These are phyloP conservation scores for Termitomyces sp. DNA, from an alignment of 768 basidiomycete species.

Conservation along the genomic window DNA sequence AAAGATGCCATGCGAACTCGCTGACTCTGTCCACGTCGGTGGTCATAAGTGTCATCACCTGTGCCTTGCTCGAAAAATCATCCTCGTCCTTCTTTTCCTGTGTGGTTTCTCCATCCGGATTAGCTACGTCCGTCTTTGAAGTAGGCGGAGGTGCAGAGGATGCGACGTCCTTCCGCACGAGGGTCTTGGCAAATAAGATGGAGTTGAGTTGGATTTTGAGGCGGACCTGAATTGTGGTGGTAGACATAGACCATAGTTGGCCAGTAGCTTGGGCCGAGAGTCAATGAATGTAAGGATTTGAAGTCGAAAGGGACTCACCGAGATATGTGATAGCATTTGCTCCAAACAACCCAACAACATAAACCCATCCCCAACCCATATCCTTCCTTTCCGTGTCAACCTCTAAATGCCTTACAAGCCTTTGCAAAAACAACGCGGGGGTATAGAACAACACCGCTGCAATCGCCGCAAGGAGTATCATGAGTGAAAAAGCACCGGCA, in stretches of 20 bases:
- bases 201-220: conserved; percentile 78
- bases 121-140: conserved; percentile 18
- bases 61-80: conserved; percentile 63
- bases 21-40: conserved; percentile 90
- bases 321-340: conserved; percentile 30
- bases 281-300: background rate
- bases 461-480: conserved; percentile 49
- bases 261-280: conserved; percentile 42
- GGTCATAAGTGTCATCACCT: conserved; percentile 96
- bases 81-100: conserved; percentile 38
- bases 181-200: conserved; percentile 81
- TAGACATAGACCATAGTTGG: conserved; percentile 70
- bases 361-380: conserved; percentile 74
- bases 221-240: conserved; percentile 66
- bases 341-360: conserved; percentile 33
- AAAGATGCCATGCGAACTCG: conserved; percentile 80
- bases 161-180: conserved; percentile 81
- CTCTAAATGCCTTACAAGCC: conserved; percentile 64
- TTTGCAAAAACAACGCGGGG: conserved; percentile 56
- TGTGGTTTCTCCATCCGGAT: background rate
- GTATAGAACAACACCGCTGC: conserved; percentile 65
- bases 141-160: conserved; percentile 43
- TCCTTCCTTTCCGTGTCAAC: conserved; percentile 52
- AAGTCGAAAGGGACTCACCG: conserved; percentile 18
- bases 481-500: conserved; percentile 28